Evolutionary conservation across 257 asterid species (phyloP).

Genomic region (Fraxinus anomala): DNA sequence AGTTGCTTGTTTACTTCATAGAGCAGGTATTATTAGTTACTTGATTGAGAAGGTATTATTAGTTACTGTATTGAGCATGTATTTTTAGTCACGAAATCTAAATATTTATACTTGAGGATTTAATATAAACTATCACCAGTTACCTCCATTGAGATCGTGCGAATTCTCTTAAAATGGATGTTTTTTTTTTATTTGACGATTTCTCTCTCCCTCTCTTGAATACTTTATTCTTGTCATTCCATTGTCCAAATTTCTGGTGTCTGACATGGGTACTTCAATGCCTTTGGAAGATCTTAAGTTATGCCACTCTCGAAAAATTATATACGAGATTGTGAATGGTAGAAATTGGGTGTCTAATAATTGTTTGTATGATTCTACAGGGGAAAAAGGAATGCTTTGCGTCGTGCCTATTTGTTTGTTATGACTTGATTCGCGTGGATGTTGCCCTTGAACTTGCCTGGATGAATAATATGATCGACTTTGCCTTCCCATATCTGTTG

Average conservation of each 20-base stretch:
- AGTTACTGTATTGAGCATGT: constrained; percentile 87
- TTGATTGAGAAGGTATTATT: constrained; percentile 81
- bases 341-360: constrained; percentile 17
- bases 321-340: constrained; percentile 2
- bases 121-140: background rate
- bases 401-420: constrained; percentile 96
- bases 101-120: background rate
- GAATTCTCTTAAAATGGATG: background rate
- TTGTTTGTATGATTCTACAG: constrained; percentile 42
- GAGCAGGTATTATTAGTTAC: constrained; percentile 74
- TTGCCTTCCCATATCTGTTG: constrained; percentile 91
- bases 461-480: constrained; percentile 93
- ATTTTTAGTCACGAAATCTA: constrained; percentile 16
- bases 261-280: constrained; percentile 4
- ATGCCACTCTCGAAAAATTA: background rate
- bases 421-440: constrained; percentile 87
- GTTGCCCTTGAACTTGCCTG: constrained; percentile 98
- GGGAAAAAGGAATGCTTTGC: constrained; percentile 99
- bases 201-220: background rate
- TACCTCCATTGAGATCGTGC: background rate
- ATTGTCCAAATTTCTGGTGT: constrained; percentile 8
- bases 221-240: background rate
- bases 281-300: constrained; percentile 4
- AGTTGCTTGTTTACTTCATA: constrained; percentile 90
- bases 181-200: background rate